Percentiles rank a stretch among this genome's conserved stretches.
Conservation (phyloP, 2,329 filamentous ascomycete species). For the Neocucurbitaria cava region DNA sequence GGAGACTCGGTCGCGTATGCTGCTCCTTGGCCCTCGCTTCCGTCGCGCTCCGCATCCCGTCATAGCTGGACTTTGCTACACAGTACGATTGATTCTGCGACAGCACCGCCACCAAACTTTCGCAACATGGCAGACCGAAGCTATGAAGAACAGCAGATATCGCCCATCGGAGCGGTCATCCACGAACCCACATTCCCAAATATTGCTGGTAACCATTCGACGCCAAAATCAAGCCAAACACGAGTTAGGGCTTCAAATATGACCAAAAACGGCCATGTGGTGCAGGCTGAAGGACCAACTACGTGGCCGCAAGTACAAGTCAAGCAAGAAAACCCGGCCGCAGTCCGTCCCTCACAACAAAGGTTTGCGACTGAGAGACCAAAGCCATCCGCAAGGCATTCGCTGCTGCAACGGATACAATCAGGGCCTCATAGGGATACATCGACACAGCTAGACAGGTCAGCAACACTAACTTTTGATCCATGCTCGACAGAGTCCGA, state of each 20-base stretch:
- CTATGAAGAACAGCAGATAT: constrained; percentile 12
- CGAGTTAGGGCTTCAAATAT: constrained; percentile 1
- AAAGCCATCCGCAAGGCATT: constrained; percentile 28
- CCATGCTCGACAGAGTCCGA: constrained; percentile 35
- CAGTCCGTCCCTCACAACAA: constrained; percentile 29
- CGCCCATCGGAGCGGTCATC: constrained; percentile 29
- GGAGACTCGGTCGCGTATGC: not conserved
- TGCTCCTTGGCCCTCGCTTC: not conserved
- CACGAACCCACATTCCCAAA: constrained; percentile 33
- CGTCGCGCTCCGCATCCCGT: not conserved
- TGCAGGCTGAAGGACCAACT: not conserved
- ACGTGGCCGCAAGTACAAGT: not conserved
- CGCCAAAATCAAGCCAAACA: constrained; percentile 8
- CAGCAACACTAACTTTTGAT: constrained; percentile 40
- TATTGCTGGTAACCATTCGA: constrained; percentile 14
- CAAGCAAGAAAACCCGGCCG: constrained; percentile 5
- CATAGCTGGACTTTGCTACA: no score
- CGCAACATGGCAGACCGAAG: constrained; percentile 26
- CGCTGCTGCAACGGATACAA: constrained; percentile 28
- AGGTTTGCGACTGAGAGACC: constrained; percentile 42
- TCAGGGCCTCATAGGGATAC: constrained; percentile 15
- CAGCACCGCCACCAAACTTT: not conserved
- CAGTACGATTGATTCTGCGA: no score
- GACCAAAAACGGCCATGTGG: not conserved
- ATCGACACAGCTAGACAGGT: constrained; percentile 20